These are phyloP conservation scores for Gaultheria prostrata DNA, from an alignment of 148 eudicot genomes.

Conservation along the genomic window DNA sequence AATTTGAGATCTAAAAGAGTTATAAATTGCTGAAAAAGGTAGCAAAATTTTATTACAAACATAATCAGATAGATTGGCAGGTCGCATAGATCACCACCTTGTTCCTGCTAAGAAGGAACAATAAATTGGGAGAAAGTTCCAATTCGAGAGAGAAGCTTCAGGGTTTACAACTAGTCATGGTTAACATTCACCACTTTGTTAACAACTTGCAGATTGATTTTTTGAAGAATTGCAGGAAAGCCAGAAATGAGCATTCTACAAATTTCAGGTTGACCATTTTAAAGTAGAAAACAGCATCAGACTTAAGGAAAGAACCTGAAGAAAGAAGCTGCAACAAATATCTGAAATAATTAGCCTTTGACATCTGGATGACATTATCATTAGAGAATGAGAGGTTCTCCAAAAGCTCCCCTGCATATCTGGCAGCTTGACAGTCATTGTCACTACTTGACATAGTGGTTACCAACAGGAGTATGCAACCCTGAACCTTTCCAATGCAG, in stretches of 20 bases:
- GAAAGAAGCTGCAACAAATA: constrained; percentile 38
- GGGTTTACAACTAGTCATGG: not conserved
- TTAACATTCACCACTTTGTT: not conserved
- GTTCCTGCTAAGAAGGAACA: not conserved
- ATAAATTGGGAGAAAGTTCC: not conserved
- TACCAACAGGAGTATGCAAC: constrained; percentile 44
- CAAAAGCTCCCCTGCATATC: constrained; percentile 36
- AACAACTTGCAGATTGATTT: not conserved
- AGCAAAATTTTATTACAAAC: not conserved
- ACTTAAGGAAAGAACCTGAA: constrained; percentile 27
- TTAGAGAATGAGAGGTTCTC: constrained; percentile 39
- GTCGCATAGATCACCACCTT: not conserved
- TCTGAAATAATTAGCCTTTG: constrained; percentile 39
- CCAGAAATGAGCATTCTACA: constrained; percentile 1
- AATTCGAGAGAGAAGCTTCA: constrained; percentile 1
- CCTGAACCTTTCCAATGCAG: constrained; percentile 38
- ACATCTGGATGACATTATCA: constrained; percentile 44
- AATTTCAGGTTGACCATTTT: not conserved
- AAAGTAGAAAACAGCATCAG: not conserved
- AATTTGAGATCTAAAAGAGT: not conserved
- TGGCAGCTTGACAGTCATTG: constrained; percentile 33
- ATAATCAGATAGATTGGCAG: not conserved
- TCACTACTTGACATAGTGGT: constrained; percentile 35
- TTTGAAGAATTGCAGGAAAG: not conserved
- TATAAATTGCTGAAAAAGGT: not conserved